These are phyloP conservation scores for Dillenia suffruticosa DNA, from an alignment of 164 flowering plant genomes.

Conservation along the genomic window DNA sequence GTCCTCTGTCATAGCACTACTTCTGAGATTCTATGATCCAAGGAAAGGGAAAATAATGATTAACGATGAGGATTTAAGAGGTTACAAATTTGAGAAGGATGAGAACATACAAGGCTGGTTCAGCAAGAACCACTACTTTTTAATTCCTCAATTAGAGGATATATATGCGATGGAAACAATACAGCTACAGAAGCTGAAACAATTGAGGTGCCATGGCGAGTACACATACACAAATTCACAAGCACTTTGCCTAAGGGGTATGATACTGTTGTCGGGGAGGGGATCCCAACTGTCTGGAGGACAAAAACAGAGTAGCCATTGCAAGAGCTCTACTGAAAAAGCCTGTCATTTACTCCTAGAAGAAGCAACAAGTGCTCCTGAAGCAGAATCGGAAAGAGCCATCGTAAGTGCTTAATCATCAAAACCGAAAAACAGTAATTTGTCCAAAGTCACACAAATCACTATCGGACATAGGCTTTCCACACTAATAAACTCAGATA, in stretches of 20 bases:
- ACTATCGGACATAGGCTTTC: conserved; percentile 73
- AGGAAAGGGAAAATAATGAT: conserved; percentile 43
- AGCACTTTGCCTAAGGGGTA: conserved; percentile 61
- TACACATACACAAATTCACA: conserved; percentile 54
- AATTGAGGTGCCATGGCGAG: conserved; percentile 41
- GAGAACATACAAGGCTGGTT: conserved; percentile 63
- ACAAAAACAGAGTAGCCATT: conserved; percentile 74
- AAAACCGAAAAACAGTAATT: conserved; percentile 11
- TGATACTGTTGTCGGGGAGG: conserved; percentile 57
- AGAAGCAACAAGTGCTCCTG: conserved; percentile 82
- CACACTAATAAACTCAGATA: conserved; percentile 52
- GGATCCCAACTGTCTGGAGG: conserved; percentile 81
- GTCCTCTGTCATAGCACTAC: conserved; percentile 58
- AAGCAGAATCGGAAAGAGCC: conserved; percentile 55
- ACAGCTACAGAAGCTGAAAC: conserved; percentile 54
- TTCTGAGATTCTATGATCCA: conserved; percentile 63
- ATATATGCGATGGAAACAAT: conserved; percentile 60
- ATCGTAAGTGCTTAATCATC: conserved; percentile 37
- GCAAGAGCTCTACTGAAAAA: conserved; percentile 64
- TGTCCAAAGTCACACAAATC: conserved; percentile 38
- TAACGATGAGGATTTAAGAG: conserved; percentile 42
- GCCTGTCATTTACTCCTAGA: conserved; percentile 62
- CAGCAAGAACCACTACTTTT: conserved; percentile 87
- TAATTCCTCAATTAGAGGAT: conserved; percentile 56
- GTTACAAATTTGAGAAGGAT: conserved; percentile 53